These are phyloP conservation scores for Aleurites moluccanus DNA, from an alignment of 441 rosid genomes.

Conservation along the genomic window DNA sequence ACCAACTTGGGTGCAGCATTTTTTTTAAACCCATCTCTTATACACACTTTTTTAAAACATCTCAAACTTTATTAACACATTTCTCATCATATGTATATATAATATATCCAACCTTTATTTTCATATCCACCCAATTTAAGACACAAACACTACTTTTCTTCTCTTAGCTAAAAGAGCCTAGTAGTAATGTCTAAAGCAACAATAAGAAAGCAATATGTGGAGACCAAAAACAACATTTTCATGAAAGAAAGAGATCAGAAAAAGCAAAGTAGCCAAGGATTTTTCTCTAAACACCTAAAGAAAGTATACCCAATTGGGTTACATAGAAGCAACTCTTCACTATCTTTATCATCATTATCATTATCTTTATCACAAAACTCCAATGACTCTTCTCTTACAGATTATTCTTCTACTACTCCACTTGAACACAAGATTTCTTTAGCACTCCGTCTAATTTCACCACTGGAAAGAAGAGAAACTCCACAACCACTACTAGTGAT, in stretches of 20 bases:
- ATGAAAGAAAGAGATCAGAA: constrained; percentile 32
- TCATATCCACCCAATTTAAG: constrained; percentile 24
- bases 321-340: constrained; percentile 66
- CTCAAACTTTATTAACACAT: background rate
- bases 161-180: constrained; percentile 1
- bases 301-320: constrained; percentile 78
- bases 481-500: background rate
- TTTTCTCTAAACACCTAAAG: constrained; percentile 68
- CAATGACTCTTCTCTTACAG: constrained; percentile 67
- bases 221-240: constrained; percentile 33
- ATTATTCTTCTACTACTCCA: constrained; percentile 48
- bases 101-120: background rate
- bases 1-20: constrained; percentile 51
- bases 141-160: constrained; percentile 8
- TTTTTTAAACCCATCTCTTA: constrained; percentile 4
- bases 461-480: constrained; percentile 43
- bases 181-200: constrained; percentile 36
- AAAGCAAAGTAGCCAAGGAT: constrained; percentile 27
- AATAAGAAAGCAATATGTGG: constrained; percentile 40
- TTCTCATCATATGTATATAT: background rate
- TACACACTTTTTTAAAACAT: background rate
- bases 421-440: constrained; percentile 53
- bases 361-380: constrained; percentile 83
- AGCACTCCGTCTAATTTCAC: constrained; percentile 57
- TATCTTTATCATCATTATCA: constrained; percentile 75